Base-by-base conservation (phyloP, 2,329 filamentous ascomycete species). In the Fusarium nanum region DNA sequence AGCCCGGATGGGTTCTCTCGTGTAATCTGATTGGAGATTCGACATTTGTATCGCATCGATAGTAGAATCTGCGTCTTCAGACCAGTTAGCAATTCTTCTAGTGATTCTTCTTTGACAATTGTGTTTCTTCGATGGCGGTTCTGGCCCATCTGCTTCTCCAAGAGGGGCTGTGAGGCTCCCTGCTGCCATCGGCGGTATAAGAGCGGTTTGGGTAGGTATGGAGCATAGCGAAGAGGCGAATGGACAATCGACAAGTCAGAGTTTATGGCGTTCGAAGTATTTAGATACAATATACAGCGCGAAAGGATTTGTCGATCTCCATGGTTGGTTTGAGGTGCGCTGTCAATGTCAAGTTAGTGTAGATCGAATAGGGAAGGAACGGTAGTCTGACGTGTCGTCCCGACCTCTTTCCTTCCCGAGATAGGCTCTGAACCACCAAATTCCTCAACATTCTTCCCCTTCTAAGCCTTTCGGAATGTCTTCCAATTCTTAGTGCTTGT, bases 1-100 rank as follows among this genome's bases (percentile, higher is more conserved):
- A 74, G 61, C 54, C 67, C 57, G 67, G 27, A 27, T 34, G 34
- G 23, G 23, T 27, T 27, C 12, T 13, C 25, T 8, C 20, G 34
- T 50, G 30, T 37, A 50, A 50, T 37, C 22, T 23, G 32, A 34
- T 34, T 47, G 44, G 25, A 12, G 23, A 32, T 18, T 34, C 11
- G 23, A n/a, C 9, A 20, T 41, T 52, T 27, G 20, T 13, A n/a
- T 50, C 13, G 25, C 5, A n/a, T 28, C 9, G 23, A 52, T 27
- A 14, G 34, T 27, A 16, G 25, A 20, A n/a, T 9, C 7, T 52
- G 7, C 8, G 4, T 22, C 23, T 14, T 16, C 12, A 16, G 23
- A 30, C 1, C 4, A 11, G 32, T 20, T 25, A 16, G 6, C 22
- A 25, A 23, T 6, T 20, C 3, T 20, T 25, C 8, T 6, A 16